These are phyloP conservation scores for Aurifilum marmelostoma DNA, from an alignment of 2,329 filamentous ascomycete species.

Conservation along the genomic window DNA sequence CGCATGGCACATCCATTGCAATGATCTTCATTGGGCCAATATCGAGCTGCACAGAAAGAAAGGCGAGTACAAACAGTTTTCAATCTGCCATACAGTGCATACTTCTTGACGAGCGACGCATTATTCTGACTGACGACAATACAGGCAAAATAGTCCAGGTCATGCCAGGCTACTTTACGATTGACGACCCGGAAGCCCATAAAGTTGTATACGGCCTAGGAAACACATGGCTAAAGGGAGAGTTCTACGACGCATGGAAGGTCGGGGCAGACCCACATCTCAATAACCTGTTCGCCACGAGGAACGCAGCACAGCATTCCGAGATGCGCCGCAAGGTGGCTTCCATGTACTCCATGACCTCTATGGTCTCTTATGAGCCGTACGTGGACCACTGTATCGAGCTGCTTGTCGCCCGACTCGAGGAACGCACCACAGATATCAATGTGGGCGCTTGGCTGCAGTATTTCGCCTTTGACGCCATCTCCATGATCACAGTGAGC, in stretches of 20 bases:
- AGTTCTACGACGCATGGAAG: slow-evolving; percentile 15
- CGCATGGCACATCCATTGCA: neutral
- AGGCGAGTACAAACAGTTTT: neutral
- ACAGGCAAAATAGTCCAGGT: slow-evolving; percentile 22
- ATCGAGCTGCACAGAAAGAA: neutral
- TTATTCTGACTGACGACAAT: neutral
- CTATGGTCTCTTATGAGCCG: slow-evolving; percentile 50
- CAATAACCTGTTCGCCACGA: slow-evolving; percentile 38
- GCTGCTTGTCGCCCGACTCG: slow-evolving; percentile 44
- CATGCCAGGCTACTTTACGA: slow-evolving; percentile 18
- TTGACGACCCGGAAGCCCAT: slow-evolving; percentile 15
- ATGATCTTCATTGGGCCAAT: neutral
- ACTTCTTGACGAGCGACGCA: neutral
- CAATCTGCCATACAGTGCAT: neutral
- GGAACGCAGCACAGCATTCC: slow-evolving; percentile 43
- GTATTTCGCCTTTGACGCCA: slow-evolving; percentile 54
- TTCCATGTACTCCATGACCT: slow-evolving; percentile 51
- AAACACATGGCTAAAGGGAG: slow-evolving; percentile 5
- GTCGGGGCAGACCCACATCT: neutral
- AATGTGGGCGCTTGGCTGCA: slow-evolving; percentile 49
- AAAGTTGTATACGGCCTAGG: slow-evolving; percentile 20
- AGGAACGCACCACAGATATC: slow-evolving; percentile 33
- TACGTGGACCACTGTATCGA: slow-evolving; percentile 52
- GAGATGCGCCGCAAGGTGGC: slow-evolving; percentile 45
- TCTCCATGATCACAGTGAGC: slow-evolving; percentile 50